These are phyloP conservation scores for Neofusicoccum laricinum DNA, from an alignment of 2,329 filamentous ascomycete genomes.

Conservation along the genomic window DNA sequence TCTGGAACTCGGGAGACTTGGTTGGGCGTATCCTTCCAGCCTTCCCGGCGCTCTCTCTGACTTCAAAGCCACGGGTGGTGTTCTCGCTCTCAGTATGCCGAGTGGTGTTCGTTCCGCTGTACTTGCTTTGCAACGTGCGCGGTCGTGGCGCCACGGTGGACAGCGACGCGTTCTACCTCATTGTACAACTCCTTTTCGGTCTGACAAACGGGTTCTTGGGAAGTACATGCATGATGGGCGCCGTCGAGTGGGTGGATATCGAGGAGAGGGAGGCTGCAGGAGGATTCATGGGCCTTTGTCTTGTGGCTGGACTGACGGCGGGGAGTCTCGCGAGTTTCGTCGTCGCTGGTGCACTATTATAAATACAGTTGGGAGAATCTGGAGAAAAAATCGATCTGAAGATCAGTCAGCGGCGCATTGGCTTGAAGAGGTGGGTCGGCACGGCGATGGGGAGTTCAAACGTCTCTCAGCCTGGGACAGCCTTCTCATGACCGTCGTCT, in stretches of 20 bases:
- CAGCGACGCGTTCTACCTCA: conserved; percentile 85
- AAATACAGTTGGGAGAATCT: not conserved
- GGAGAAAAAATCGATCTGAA: not conserved
- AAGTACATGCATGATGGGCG: conserved; percentile 88
- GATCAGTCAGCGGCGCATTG: not conserved
- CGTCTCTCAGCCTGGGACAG: too few species aligned
- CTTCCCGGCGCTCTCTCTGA: conserved; percentile 54
- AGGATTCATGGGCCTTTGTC: conserved; percentile 87
- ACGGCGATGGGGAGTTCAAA: too few species aligned
- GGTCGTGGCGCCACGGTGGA: conserved; percentile 68
- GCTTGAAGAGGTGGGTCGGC: not conserved
- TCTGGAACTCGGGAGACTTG: conserved; percentile 92
- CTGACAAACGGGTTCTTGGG: conserved; percentile 83
- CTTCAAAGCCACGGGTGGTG: conserved; percentile 62
- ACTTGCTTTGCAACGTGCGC: conserved; percentile 83
- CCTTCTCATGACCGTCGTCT: too few species aligned
- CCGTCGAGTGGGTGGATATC: conserved; percentile 74
- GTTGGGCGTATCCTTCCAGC: conserved; percentile 68
- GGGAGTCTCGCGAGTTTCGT: conserved; percentile 91
- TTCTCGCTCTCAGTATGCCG: conserved; percentile 67
- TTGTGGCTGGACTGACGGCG: conserved; percentile 77
- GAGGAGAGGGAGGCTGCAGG: conserved; percentile 85
- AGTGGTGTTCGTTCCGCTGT: conserved; percentile 74
- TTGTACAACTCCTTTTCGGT: conserved; percentile 82
- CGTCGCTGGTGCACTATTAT: conserved; percentile 42